A percentile compares a stretch with the other conserved stretches of the same genome.
Conservation (phyloP, 768 basidiomycete genomes). For the Suillus occidentalis region DNA sequence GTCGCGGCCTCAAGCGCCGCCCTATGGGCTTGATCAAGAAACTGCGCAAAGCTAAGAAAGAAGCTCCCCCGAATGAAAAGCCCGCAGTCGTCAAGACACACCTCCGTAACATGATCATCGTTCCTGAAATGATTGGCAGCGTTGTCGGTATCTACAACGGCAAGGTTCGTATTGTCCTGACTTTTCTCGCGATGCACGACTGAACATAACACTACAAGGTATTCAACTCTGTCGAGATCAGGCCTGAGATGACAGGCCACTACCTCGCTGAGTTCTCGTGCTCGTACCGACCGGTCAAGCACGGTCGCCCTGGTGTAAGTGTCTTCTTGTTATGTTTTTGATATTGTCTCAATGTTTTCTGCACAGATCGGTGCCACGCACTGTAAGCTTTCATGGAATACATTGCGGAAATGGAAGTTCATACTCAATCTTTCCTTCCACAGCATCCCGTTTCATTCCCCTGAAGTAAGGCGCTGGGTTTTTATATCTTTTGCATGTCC, state of each 20-base stretch:
- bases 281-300: slow-evolving; percentile 98
- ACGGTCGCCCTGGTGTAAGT: slow-evolving; percentile 98
- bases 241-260: slow-evolving; percentile 99
- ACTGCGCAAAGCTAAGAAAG: slow-evolving; percentile 99
- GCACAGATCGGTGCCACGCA: slow-evolving; percentile 85
- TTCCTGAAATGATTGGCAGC: slow-evolving; percentile 99
- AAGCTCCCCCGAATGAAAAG: slow-evolving; percentile 99
- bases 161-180: slow-evolving; percentile 55
- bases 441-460: slow-evolving; percentile 88
- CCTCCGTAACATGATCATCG: slow-evolving; percentile 99
- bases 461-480: slow-evolving; percentile 74
- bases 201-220: slow-evolving; percentile 43
- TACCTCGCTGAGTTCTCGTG: slow-evolving; percentile 98
- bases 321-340: neutral
- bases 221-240: slow-evolving; percentile 97
- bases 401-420: neutral
- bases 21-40: slow-evolving; percentile 99
- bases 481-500: slow-evolving; percentile 27
- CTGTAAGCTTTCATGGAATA: slow-evolving; percentile 49
- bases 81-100: slow-evolving; percentile 99
- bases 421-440: slow-evolving; percentile 5
- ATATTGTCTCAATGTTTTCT: slow-evolving; percentile 15
- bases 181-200: neutral
- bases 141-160: slow-evolving; percentile 99
- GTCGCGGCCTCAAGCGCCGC: slow-evolving; percentile 96